Evolutionary conservation across 108 stramenopile species (phyloP), one percentile per base, ranked within the genome.

Genomic region (Nitzschia sp.): DNA sequence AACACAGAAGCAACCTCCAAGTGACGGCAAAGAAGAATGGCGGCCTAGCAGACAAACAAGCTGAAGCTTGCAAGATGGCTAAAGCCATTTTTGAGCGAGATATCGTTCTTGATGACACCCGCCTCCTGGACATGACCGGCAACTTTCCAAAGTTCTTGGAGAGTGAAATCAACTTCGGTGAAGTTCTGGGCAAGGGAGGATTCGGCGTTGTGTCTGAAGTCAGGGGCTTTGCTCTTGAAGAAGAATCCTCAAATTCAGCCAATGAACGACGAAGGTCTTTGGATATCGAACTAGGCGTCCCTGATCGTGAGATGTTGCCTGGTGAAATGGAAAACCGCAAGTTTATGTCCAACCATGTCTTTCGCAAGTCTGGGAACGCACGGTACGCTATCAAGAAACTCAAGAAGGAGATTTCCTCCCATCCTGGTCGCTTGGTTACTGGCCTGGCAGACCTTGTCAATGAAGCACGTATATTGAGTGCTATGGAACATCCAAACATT

Each of bases 191-290:
- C 0, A 84, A 80, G 53, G 86, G 86, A 53, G 81, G 83, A 12
- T 87, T 87, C 42, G 78, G 83, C 25, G 82, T 81, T 19, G 86
- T 87, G 24, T 75, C 71, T 37, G 86, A 87, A 69, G 72, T 87
- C 41, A 58, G 58, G 8, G 54, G 73, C 0, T 73, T 79, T 53
- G 12, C 29, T 58, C 40, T 62, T 21, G 10, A 44, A n/a, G 61
- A 62, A 9, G 29, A 34, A 34, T 1, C 1, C 29, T 34, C 29
- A 34, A 1, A 44, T n/a, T 9, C 22, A 6, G 29, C 38, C 3
- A 37, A 14, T 41, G 7, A 12, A 0, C 61, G 61, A 15, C 61
- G 61, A 62, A 6, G 61, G 44, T 62, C 61, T 17, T 62, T 62
- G 42, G 61, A 46, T 17, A 37, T 55, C 29, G 15, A n/a, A 42